Percentiles rank a stretch among this genome's conserved stretches.
Conservation (phyloP, 2,329 filamentous ascomycete species). For the Biscogniauxia mediterranea region DNA sequence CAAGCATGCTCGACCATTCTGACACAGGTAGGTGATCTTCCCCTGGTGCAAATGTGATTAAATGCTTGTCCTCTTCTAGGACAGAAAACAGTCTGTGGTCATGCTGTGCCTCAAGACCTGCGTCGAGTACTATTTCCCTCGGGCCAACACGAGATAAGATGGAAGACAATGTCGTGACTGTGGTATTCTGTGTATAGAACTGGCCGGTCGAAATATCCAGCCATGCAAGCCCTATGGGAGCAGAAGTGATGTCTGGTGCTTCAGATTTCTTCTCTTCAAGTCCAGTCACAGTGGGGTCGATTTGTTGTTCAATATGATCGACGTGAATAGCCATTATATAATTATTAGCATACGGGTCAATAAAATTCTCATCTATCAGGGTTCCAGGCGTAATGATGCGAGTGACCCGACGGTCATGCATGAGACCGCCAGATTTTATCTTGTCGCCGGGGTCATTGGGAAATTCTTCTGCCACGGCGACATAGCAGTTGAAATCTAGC, state of each 20-base stretch:
- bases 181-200: conserved; percentile 81
- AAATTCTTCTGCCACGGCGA: conserved; percentile 93
- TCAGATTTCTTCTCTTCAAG: conserved; percentile 8
- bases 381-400: conserved; percentile 93
- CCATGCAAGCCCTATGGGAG: conserved; percentile 74
- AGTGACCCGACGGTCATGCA: conserved; percentile 82
- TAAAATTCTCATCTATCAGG: conserved; percentile 94
- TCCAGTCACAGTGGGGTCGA: conserved; percentile 18
- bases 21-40: conserved; percentile 48
- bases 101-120: conserved; percentile 55
- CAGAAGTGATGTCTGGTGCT: conserved; percentile 12
- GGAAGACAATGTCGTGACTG: conserved; percentile 70
- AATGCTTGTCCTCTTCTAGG: conserved; percentile 72
- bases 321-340: conserved; percentile 82
- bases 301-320: conserved; percentile 13
- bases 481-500: conserved; percentile 84
- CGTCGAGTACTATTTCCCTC: conserved; percentile 78
- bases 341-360: conserved; percentile 91
- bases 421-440: conserved; percentile 70
- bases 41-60: conserved; percentile 68
- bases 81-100: conserved; percentile 63
- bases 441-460: conserved; percentile 69
- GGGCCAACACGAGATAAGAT: conserved; percentile 80
- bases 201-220: conserved; percentile 92
- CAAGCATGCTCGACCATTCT: conserved; percentile 75